These are phyloP conservation scores for Meyerozyma carpophila DNA, from an alignment of 1,139 yeast genomes.

Conservation along the genomic window DNA sequence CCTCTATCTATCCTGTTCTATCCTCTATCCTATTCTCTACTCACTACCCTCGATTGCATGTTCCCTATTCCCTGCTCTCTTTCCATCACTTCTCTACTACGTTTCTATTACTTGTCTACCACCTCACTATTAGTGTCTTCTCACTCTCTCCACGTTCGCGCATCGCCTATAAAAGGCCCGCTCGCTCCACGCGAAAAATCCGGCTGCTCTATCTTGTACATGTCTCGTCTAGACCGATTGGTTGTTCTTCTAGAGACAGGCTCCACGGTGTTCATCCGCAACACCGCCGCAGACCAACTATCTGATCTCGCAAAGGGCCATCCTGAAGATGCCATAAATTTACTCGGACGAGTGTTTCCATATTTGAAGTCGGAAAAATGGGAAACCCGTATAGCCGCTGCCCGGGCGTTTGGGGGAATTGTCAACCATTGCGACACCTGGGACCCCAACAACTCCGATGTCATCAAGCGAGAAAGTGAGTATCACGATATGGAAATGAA, in stretches of 20 bases:
- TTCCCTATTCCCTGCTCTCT: no score
- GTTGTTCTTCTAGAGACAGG: constrained; percentile 88
- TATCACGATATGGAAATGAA: constrained; percentile 5
- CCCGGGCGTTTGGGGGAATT: constrained; percentile 91
- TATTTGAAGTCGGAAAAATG: constrained; percentile 77
- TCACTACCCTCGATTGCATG: no score
- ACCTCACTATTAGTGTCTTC: neutral
- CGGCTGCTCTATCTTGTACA: constrained; percentile 6
- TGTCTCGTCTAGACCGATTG: constrained; percentile 62
- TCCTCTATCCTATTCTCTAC: no score
- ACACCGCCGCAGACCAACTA: constrained; percentile 95
- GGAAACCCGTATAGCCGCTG: constrained; percentile 96
- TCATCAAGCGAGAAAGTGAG: constrained; percentile 29
- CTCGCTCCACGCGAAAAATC: neutral
- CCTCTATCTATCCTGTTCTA: no score
- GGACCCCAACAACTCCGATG: constrained; percentile 62
- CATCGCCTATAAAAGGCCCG: neutral
- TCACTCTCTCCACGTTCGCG: neutral
- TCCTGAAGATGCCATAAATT: constrained; percentile 83
- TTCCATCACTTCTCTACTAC: neutral
- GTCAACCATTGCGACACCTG: constrained; percentile 73
- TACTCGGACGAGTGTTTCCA: constrained; percentile 88
- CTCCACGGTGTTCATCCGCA: constrained; percentile 87
- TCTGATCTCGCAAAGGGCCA: constrained; percentile 92
- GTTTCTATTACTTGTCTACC: neutral